Conservation (phyloP, 495 filamentous ascomycete genomes). For the Penicillium flavigenum region DNA sequence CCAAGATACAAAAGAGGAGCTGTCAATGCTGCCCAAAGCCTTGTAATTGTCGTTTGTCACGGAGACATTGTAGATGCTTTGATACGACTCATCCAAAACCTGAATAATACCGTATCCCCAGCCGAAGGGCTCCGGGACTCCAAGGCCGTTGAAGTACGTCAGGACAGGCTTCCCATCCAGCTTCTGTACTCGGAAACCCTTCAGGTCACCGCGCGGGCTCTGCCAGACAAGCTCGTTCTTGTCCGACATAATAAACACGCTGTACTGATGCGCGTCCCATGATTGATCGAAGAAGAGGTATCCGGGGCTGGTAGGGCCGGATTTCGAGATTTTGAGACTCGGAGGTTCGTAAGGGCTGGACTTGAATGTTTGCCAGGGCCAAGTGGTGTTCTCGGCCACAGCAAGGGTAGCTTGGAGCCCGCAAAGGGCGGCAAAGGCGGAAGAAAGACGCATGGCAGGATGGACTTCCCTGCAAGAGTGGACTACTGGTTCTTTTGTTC, state of each 20-base stretch:
- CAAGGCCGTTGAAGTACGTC: slow-evolving; percentile 10
- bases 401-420: background rate
- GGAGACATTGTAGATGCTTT: slow-evolving; percentile 29
- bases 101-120: slow-evolving; percentile 29
- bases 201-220: background rate
- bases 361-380: slow-evolving; percentile 7
- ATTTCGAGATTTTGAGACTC: background rate
- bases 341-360: slow-evolving; percentile 4
- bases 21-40: slow-evolving; percentile 6
- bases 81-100: slow-evolving; percentile 39
- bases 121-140: slow-evolving; percentile 10
- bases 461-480: background rate
- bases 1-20: slow-evolving; percentile 10
- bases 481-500: background rate
- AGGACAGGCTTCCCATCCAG: slow-evolving; percentile 8
- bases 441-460: background rate
- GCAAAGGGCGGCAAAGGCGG: background rate
- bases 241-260: slow-evolving; percentile 7
- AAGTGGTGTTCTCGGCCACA: background rate
- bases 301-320: slow-evolving; percentile 1
- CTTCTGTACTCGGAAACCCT: slow-evolving; percentile 3
- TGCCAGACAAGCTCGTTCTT: slow-evolving; percentile 5
- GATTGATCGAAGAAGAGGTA: slow-evolving; percentile 11
- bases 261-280: slow-evolving; percentile 9
- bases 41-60: slow-evolving; percentile 11